Conservation (phyloP, 768 basidiomycete genomes). For the Xerocomus spinulosus region DNA sequence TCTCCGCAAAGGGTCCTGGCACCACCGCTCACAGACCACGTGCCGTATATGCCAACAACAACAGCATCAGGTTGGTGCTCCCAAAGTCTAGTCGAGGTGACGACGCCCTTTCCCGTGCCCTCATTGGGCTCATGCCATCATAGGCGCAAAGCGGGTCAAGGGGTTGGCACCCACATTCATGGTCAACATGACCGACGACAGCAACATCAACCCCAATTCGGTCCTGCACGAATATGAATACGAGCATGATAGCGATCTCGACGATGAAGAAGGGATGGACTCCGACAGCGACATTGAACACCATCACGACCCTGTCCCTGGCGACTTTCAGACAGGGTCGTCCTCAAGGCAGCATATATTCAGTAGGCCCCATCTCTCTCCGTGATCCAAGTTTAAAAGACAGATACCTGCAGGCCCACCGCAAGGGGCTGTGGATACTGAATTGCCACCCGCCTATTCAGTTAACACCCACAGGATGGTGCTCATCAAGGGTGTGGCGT, state of each 20-base stretch:
- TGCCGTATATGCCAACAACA: constrained; percentile 21
- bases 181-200: constrained; percentile 20
- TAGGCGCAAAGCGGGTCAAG: constrained; percentile 5
- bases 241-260: constrained; percentile 29
- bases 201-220: constrained; percentile 15
- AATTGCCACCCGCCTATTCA: constrained; percentile 19
- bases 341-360: constrained; percentile 1
- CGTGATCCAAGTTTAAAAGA: background rate
- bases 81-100: constrained; percentile 16
- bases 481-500: constrained; percentile 27
- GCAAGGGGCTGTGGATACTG: background rate
- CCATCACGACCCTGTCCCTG: background rate
- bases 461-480: constrained; percentile 19
- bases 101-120: background rate
- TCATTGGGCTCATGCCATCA: background rate
- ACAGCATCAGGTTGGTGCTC: constrained; percentile 13
- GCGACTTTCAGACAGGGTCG: background rate
- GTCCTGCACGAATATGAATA: constrained; percentile 27
- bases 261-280: constrained; percentile 15
- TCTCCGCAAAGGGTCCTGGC: constrained; percentile 15
- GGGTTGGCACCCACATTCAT: constrained; percentile 14
- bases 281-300: background rate
- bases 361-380: constrained; percentile 5
- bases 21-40: constrained; percentile 19
- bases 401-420: background rate